Conservation (phyloP, 2,329 filamentous ascomycete species). For the Hyphodiscus sp. region DNA sequence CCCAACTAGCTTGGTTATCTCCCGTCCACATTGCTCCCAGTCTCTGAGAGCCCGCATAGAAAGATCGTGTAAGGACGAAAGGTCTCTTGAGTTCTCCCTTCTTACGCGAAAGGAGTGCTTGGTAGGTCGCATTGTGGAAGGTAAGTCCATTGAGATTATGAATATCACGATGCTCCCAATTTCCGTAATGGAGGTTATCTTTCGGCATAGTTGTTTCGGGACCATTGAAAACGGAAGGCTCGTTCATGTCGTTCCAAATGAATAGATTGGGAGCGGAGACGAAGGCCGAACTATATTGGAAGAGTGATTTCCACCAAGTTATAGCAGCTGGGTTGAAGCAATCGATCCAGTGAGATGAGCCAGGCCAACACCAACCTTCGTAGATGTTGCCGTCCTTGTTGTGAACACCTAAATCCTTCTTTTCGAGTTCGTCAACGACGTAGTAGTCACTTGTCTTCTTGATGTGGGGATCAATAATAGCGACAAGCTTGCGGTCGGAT, state of each 20-base stretch:
- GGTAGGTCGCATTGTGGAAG: conserved; percentile 87
- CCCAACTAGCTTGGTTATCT: conserved; percentile 92
- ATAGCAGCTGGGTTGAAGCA: conserved; percentile 89
- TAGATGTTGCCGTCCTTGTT: conserved; percentile 87
- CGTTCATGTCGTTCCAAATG: conserved; percentile 99
- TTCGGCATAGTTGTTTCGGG: conserved; percentile 98
- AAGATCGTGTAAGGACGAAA: conserved; percentile 88
- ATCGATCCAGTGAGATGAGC: conserved; percentile 93
- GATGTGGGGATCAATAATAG: conserved; percentile 96
- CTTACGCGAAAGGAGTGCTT: conserved; percentile 77
- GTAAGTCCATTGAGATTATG: conserved; percentile 96
- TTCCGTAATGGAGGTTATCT: conserved; percentile 85
- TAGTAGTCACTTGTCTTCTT: conserved; percentile 80
- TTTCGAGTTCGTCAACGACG: conserved; percentile 74
- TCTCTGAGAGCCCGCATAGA: conserved; percentile 85
- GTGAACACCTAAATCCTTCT: conserved; percentile 74
- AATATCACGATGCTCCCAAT: conserved; percentile 95
- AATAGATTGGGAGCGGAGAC: conserved; percentile 82
- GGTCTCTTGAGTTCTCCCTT: conserved; percentile 79
- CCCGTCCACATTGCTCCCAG: conserved; percentile 97
- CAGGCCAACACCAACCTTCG: conserved; percentile 98
- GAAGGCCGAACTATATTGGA: conserved; percentile 83
- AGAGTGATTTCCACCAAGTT: conserved; percentile 86
- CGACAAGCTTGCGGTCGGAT: conserved; percentile 82
- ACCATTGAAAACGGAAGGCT: conserved; percentile 97